phyloP scores from a whole-genome alignment of 441 rosid species.

The Flueggea neowawraea region DNA sequence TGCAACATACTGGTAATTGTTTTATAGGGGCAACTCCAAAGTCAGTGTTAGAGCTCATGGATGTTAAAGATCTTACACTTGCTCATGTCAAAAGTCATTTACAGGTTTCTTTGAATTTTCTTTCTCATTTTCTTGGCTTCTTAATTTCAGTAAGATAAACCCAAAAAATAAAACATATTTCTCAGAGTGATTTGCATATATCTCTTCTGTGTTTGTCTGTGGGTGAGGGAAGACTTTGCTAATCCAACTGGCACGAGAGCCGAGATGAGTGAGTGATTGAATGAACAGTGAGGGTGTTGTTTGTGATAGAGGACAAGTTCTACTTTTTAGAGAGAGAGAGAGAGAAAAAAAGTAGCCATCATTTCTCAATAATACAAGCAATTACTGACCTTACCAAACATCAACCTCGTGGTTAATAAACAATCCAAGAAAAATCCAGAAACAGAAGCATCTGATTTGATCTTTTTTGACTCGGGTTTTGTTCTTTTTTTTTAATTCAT shows the following conservation, averaged over 20 bases:
- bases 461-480: constrained; percentile 7
- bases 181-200: no score
- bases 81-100: constrained; percentile 90
- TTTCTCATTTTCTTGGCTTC: constrained; percentile 1
- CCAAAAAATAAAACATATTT: constrained; percentile 19
- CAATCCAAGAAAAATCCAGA: constrained; percentile 18
- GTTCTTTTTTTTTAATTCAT: background rate
- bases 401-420: constrained; percentile 63
- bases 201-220: background rate
- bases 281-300: constrained; percentile 17
- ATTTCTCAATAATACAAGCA: constrained; percentile 67
- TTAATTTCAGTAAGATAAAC: background rate
- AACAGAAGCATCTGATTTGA: constrained; percentile 24
- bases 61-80: constrained; percentile 78
- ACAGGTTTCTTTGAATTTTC: constrained; percentile 43
- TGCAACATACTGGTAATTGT: background rate
- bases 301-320: constrained; percentile 21
- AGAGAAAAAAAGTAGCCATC: constrained; percentile 54
- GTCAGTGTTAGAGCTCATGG: constrained; percentile 88
- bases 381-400: constrained; percentile 47
- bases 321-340: constrained; percentile 23
- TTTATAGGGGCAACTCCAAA: constrained; percentile 83
- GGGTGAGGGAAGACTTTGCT: background rate
- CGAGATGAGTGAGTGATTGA: constrained; percentile 22
- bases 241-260: constrained; percentile 16